Base-by-base conservation (phyloP, 139 green algal species). In the Coelastrella sp. region DNA sequence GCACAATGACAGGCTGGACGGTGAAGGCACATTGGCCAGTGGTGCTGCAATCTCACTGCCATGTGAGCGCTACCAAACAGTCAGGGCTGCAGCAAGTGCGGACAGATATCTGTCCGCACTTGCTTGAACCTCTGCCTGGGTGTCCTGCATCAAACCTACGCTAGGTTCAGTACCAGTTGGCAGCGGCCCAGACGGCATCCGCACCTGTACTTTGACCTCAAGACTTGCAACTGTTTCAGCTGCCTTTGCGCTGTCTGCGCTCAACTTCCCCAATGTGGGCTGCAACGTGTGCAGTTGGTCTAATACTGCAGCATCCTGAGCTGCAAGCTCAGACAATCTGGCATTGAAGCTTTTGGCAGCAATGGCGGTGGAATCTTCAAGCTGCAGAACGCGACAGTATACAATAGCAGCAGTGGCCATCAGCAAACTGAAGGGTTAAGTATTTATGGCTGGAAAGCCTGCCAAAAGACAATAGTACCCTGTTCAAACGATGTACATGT, bases 161-260 rank as follows among this genome's bases (percentile, higher is more conserved):
- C 17, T 8, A 8, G 15, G 68, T 25, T 27, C 4, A 19, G 3
- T 35, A 25, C 68, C 17, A 76, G 19, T 19, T 76, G 63, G 12
- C 4, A 70, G 63, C 63, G 12, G 12, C 63, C 63, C 63, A 70
- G 7, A 76, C 15, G 79, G 19, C 9, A 12, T 35, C 4, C 80
- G 8, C 9, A 86, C 84, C 66, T 79, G 0, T 35, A 60, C 70
- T 76, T 89, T 73, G 22, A 19, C 14, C 63, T 79, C 58, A 17
- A 79, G 70, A 19, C 49, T 22, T 25, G 58, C 85, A 6, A 72
- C 73, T 27, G 85, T 73, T 11, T 73, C 85, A 22, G 85, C 85
- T 25, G 70, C 57, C 56, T 70, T 22, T 3, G 1, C 35, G 9
- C 22, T 22, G 22, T 65, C 22, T 24, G 81, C 25, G 14, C 19